Percentiles rank a stretch among this genome's conserved stretches.
Evolutionary conservation across 2,329 filamentous ascomycete species (phyloP).

Genomic region (Aspergillus fumigatus): DNA sequence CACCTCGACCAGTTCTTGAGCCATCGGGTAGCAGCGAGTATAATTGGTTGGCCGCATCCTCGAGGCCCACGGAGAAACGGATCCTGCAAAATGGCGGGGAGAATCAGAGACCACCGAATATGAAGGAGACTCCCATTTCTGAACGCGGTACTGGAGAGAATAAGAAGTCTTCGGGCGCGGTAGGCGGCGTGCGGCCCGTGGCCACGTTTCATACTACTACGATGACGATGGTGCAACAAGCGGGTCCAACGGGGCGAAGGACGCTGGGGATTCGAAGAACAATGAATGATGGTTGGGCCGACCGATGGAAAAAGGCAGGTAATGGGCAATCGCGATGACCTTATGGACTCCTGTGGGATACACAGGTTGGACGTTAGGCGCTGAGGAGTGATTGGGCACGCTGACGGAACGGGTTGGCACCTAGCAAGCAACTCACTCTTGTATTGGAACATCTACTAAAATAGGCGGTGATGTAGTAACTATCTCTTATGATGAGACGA

Average conservation of each 20-base stretch:
- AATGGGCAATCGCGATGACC: conserved; percentile 11
- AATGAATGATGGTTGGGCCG: conserved; percentile 40
- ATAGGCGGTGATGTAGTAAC: not conserved
- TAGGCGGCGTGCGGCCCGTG: conserved; percentile 23
- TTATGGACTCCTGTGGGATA: not conserved
- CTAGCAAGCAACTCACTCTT: not conserved
- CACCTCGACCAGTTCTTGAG: conserved; percentile 30
- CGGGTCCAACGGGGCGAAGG: conserved; percentile 23
- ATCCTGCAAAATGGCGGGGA: conserved; percentile 6
- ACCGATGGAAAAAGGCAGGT: conserved; percentile 31
- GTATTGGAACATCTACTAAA: not conserved
- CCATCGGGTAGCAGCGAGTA: conserved; percentile 28
- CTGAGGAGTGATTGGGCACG: not conserved
- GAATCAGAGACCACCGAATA: conserved; percentile 5
- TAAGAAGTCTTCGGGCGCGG: conserved; percentile 20
- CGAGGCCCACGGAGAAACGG: conserved; percentile 19
- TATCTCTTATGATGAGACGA: not conserved
- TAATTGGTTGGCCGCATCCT: conserved; percentile 31
- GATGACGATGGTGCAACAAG: conserved; percentile 32
- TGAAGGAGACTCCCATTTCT: conserved; percentile 8
- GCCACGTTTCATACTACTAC: conserved; percentile 38
- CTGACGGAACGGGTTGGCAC: not conserved
- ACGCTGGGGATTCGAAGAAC: conserved; percentile 41
- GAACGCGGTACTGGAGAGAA: conserved; percentile 17
- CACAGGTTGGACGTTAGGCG: not conserved